These are phyloP conservation scores for Pyropia haitanensis DNA, from an alignment of 23 red algal genomes.

Conservation along the genomic window DNA sequence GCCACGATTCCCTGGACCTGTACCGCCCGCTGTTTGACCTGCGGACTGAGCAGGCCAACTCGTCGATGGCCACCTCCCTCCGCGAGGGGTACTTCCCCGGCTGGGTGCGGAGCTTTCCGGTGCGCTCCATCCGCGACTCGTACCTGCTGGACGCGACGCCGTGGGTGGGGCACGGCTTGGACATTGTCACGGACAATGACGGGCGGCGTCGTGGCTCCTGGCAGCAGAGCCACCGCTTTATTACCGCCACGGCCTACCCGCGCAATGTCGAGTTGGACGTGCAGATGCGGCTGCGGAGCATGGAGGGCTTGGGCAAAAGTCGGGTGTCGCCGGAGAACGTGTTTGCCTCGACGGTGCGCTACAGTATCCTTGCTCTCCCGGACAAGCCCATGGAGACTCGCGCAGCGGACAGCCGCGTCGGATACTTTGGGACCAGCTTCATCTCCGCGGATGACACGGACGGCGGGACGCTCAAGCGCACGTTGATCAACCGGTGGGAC, in stretches of 20 bases:
- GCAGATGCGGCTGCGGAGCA: background rate
- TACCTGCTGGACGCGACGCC: slow-evolving; percentile 4
- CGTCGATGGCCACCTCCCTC: background rate
- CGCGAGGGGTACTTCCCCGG: background rate
- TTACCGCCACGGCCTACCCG: no score
- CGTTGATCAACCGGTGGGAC: slow-evolving; percentile 12
- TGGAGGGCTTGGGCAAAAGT: background rate
- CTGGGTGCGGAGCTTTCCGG: background rate
- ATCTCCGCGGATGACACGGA: slow-evolving; percentile 3
- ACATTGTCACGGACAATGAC: background rate
- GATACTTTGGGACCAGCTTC: slow-evolving; percentile 12
- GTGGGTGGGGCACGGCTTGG: slow-evolving; percentile 9
- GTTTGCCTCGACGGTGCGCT: background rate
- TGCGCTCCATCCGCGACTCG: background rate
- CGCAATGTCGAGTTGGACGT: background rate
- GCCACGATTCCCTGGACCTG: slow-evolving; percentile 3
- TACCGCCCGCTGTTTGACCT: slow-evolving; percentile 14
- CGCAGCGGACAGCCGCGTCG: slow-evolving; percentile 11
- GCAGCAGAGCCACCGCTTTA: no score
- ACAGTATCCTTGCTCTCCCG: slow-evolving; percentile 7
- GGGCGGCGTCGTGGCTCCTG: background rate
- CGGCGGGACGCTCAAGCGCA: background rate
- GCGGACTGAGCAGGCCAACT: background rate
- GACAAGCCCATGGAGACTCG: background rate
- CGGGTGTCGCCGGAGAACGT: background rate